Base-by-base conservation (phyloP, 306 rosid species). In the Cyclanthera cordifolia region DNA sequence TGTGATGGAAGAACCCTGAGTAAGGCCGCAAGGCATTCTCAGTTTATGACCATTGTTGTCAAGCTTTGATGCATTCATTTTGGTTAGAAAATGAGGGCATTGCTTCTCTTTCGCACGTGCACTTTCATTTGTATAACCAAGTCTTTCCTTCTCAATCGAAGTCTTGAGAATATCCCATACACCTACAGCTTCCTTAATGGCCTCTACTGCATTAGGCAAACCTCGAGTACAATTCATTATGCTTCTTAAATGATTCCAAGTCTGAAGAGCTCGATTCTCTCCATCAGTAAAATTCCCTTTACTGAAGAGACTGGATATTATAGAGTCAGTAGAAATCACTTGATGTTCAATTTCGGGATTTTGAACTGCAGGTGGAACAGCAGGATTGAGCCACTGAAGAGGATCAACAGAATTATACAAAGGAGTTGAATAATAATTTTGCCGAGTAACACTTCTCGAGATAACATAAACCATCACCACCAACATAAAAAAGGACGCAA, bases 1-100 rank as follows among this genome's bases (percentile, higher is more conserved):
- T 49, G 95, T 82, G 79, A 94, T 81, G 53, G 99, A 82, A 78
- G 99, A 94, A 73, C 99, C 97, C 82, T 94, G 97, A 60, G 97
- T 94, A 59, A 94, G 88, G 69, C 99, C 99, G 82, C 99, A 94
- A 71, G 96, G 97, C 70, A 85, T 76, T 65, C 75, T 84, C 80
- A 94, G 72, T 74, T 81, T 82, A 77, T 86, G 86, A 54, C 80
- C 75, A 67, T 74, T 76, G 73, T 75, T 79, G 57, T 85, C 79
- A 58, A 82, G 73, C 67, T 90, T 89, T 15, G 87, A 71, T 54
- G 86, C 84, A 58, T 86, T 85, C 95, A 88, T 82, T 59, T 86
- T 85, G 72, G 78, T 85, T 46, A 90, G 95, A 84, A 90, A 94
- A 77, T 94, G 89, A 47, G 97, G 99, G 54, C 99, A 94, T 71